These are phyloP conservation scores for Colletotrichum cereale DNA, from an alignment of 2,329 filamentous ascomycete species.

Conservation along the genomic window DNA sequence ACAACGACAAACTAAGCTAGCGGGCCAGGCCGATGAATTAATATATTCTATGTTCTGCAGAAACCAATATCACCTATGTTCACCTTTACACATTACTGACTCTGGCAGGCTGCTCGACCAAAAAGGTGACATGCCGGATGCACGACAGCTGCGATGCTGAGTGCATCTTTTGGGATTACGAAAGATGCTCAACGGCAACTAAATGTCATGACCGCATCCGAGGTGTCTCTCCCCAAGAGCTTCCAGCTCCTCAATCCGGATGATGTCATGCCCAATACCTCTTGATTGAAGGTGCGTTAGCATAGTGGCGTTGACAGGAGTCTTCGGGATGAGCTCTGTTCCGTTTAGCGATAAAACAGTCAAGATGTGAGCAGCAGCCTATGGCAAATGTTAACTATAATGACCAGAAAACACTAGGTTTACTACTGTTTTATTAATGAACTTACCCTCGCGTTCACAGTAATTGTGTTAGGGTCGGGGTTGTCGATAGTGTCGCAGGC, in stretches of 20 bases:
- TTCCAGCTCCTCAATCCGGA: conserved; percentile 49
- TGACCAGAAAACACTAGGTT: fast-evolving
- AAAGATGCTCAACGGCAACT: neutral
- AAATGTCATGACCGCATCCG: conserved; percentile 51
- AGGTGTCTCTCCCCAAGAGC: conserved; percentile 51
- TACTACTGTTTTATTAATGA: no score
- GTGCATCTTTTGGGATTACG: neutral
- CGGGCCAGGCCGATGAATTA: neutral
- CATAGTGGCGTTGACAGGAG: conserved; percentile 44
- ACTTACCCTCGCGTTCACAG: conserved; percentile 48
- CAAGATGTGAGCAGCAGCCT: conserved; percentile 51
- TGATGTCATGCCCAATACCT: conserved; percentile 40
- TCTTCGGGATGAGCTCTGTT: conserved; percentile 49
- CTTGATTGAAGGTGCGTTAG: conserved; percentile 41
- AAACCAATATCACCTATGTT: neutral
- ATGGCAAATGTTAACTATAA: neutral
- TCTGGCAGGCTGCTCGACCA: neutral
- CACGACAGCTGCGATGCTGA: fast-evolving
- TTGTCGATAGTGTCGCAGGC: conserved; percentile 57
- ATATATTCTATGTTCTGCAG: neutral
- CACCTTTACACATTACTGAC: no score
- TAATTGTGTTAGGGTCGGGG: conserved; percentile 53
- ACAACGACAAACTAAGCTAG: neutral
- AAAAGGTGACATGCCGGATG: neutral
- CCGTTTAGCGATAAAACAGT: conserved; percentile 48